Conservation (phyloP, 2,329 filamentous ascomycete genomes). For the Dactylellina cionopaga region DNA sequence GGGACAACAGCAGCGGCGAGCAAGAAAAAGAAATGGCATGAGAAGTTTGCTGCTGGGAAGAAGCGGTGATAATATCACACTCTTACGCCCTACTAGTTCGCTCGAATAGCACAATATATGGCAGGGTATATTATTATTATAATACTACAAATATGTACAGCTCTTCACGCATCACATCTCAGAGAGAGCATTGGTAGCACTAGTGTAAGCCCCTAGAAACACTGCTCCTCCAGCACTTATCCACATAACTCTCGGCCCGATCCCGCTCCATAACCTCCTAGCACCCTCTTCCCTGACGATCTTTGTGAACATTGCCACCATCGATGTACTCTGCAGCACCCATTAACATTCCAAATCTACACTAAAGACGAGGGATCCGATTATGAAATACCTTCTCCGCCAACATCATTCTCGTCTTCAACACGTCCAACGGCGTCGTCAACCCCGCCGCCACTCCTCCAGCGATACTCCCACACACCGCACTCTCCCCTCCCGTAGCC, state of each 20-base stretch:
- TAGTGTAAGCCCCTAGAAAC: constrained; percentile 73
- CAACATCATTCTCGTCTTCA: constrained; percentile 97
- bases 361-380: not conserved
- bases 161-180: constrained; percentile 19
- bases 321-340: constrained; percentile 46
- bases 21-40: constrained; percentile 51
- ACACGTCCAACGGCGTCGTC: constrained; percentile 92
- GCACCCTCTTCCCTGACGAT: constrained; percentile 62
- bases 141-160: constrained; percentile 26
- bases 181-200: constrained; percentile 41
- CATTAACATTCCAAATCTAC: not conserved
- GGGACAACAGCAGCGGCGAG: not conserved
- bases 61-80: constrained; percentile 17
- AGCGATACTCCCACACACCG: constrained; percentile 81
- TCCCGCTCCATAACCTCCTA: constrained; percentile 64
- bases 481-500: constrained; percentile 80
- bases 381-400: constrained; percentile 74
- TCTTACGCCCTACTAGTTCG: too few relatives aligned
- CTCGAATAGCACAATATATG: too few relatives aligned
- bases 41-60: constrained; percentile 48
- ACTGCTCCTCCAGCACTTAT: constrained; percentile 94
- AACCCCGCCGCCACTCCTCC: constrained; percentile 86
- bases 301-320: constrained; percentile 50
- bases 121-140: constrained; percentile 10
- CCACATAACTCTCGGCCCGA: constrained; percentile 88